A percentile compares a stretch with the other conserved stretches of the same genome.
Conservation (phyloP, 805 yeast genomes). For the Lachancea mirantina region DNA sequence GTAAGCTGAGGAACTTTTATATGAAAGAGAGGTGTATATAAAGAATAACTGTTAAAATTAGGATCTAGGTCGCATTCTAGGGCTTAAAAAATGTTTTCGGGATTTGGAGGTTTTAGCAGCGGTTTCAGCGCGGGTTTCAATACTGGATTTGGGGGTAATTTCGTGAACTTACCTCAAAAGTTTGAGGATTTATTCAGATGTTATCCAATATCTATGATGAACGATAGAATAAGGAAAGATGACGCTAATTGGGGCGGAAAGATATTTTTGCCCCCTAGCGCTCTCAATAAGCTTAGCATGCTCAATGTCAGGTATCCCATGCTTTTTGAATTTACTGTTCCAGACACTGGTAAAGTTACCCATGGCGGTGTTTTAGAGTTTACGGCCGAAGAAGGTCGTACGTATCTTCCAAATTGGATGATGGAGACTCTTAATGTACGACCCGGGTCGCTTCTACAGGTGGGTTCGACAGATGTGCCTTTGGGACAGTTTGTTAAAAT, state of each 20-base stretch:
- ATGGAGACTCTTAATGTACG: slow-evolving; percentile 62
- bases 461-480: slow-evolving; percentile 72
- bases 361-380: slow-evolving; percentile 96
- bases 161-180: slow-evolving; percentile 32
- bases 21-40: too few relatives aligned
- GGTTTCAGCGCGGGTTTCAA: too few relatives aligned
- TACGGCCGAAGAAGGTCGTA: slow-evolving; percentile 95
- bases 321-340: slow-evolving; percentile 77
- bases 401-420: slow-evolving; percentile 95
- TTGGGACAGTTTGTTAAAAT: slow-evolving; percentile 84
- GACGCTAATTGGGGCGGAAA: slow-evolving; percentile 92
- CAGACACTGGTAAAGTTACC: slow-evolving; percentile 51
- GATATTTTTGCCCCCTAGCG: slow-evolving; percentile 89
- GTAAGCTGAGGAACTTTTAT: too few relatives aligned
- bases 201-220: slow-evolving; percentile 88
- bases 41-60: too few relatives aligned
- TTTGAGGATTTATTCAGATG: slow-evolving; percentile 89
- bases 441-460: slow-evolving; percentile 76
- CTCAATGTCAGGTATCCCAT: slow-evolving; percentile 91
- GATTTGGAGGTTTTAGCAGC: slow-evolving; percentile 28
- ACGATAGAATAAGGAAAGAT: slow-evolving; percentile 61
- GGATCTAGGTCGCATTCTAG: too few relatives aligned
- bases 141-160: slow-evolving; percentile 17
- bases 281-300: slow-evolving; percentile 81
- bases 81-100: slow-evolving; percentile 34